These are phyloP conservation scores for Tubosaeta sp. DNA, from an alignment of 768 basidiomycete genomes.

Conservation along the genomic window DNA sequence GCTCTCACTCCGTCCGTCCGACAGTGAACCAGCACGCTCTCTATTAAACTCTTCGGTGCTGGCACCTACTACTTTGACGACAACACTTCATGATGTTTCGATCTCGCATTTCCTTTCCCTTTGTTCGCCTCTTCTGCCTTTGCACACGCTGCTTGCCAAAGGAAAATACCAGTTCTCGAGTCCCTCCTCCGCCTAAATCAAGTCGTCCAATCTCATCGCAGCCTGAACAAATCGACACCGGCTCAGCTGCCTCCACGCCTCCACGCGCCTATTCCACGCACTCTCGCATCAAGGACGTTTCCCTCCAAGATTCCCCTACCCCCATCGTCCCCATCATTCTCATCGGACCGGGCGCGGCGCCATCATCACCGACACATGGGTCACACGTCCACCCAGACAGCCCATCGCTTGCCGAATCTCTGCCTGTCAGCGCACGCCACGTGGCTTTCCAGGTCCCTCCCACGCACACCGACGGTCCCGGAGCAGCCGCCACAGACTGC, in stretches of 20 bases:
- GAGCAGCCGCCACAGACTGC: too few species aligned
- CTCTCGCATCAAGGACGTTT: not conserved
- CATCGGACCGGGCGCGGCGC: not conserved
- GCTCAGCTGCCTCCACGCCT: not conserved
- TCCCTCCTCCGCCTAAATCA: not conserved
- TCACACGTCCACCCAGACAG: not conserved
- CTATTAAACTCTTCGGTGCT: conserved; percentile 7
- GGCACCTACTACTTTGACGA: conserved; percentile 8
- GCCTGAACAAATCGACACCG: not conserved
- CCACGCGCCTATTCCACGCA: not conserved
- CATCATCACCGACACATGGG: not conserved
- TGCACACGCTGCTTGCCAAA: conserved; percentile 8
- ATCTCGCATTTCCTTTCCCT: conserved; percentile 10
- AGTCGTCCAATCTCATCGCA: not conserved
- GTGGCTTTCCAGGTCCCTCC: conserved; percentile 10
- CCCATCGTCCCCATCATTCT: conserved; percentile 13
- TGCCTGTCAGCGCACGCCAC: not conserved
- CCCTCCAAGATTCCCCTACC: not conserved
- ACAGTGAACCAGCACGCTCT: not conserved
- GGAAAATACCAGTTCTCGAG: not conserved
- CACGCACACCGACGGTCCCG: not conserved
- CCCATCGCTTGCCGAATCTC: not conserved
- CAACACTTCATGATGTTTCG: conserved; percentile 8
- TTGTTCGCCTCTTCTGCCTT: conserved; percentile 18
- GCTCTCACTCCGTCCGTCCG: not conserved